Percentiles rank a stretch among this genome's conserved stretches.
Conservation (phyloP, 176 grass and related monocot genomes). For the Triticum turgidum region DNA sequence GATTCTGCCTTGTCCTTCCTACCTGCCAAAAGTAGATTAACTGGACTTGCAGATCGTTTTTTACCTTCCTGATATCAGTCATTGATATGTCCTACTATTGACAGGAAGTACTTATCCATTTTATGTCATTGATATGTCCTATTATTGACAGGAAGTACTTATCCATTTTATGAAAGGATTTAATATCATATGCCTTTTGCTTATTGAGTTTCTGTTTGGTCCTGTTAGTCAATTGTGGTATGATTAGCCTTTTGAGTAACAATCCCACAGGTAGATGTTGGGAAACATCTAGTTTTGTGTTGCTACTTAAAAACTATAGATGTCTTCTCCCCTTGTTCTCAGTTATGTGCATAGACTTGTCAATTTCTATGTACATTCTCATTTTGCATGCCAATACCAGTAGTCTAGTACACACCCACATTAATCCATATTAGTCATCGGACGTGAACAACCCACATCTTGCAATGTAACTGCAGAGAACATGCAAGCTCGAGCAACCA, state of each 20-base stretch:
- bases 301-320: neutral
- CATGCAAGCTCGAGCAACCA: neutral
- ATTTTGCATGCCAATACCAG: neutral
- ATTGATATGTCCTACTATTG: neutral
- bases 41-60: neutral
- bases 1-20: neutral
- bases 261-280: neutral
- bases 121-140: neutral
- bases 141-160: neutral
- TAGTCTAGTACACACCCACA: neutral
- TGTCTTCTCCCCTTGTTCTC: neutral
- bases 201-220: neutral
- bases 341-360: neutral
- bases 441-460: neutral
- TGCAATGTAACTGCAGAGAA: constrained; percentile 3
- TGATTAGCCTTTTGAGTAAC: neutral
- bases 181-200: neutral
- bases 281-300: neutral
- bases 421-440: neutral
- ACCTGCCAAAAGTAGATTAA: neutral
- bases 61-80: neutral
- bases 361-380: constrained; percentile 14
- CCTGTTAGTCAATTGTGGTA: neutral
- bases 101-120: neutral
- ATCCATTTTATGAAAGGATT: neutral